Base-by-base conservation (phyloP, 305 asterid genomes). In the Fraxinus angustifolia region DNA sequence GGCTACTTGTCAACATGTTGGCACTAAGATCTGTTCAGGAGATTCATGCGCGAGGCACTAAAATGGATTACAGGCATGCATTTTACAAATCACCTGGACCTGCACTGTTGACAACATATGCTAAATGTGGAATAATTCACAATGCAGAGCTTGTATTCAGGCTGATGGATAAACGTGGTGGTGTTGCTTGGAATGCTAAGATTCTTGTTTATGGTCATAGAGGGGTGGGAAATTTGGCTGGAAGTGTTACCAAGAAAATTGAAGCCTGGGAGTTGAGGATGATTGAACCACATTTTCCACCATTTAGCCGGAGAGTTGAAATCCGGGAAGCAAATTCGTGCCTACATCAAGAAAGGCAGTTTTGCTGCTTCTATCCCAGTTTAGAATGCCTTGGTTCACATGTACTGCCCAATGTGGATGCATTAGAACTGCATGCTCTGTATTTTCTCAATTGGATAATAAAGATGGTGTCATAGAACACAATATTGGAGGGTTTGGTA, bases 391-490 rank as follows among this genome's bases (percentile, higher is more conserved):
- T 83, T 88, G 31, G 79, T 86, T 73, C 80, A 82, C 82, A 82
- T 86, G 89, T 88, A 86, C 3, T 38, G 83, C 91, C 16, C 84
- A 82, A 83, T 75, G 83, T 73, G 91, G 89, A 67, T 71, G 79
- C 71, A 82, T 86, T 7, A 77, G 60, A 30, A 34, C 42, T 4
- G 89, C 89, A 7, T 65, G 76, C 60, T 79, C 72, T 19, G 35
- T 86, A 50, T 88, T 88, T 82, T 80, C 82, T 71, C 75, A 19
- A 4, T 48, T 86, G 89, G 78, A 72, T 26, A 35, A 26, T 17
- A 50, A 73, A 81, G 89, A 88, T 82, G 73, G 87, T 88, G 40
- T 84, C 91, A 1, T 86, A 85, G 88, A 88, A 88, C 77, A 88
- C 89, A 33, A 88, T 88, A 88, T 86, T 16, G 81, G 87, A 26